Evolutionary conservation across 495 filamentous ascomycete species (phyloP), one percentile per base, ranked within the genome.

Genomic region (Aspergillus panamensis): DNA sequence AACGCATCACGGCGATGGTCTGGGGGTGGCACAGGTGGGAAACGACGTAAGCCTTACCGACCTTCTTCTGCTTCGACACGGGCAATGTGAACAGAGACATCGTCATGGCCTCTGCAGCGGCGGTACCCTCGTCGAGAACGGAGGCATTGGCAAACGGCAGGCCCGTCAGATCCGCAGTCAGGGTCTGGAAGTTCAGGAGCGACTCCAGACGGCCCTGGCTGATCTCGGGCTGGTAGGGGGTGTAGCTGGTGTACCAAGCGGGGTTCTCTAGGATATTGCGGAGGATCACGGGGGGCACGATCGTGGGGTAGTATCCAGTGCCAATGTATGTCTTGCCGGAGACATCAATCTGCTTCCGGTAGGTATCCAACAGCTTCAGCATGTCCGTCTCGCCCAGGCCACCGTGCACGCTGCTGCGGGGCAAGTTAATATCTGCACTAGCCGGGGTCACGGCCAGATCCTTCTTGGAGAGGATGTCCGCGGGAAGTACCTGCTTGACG

Each of bases 201-300:
- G 92, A 96, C 77, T 97, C 95, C 61, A 96, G 74, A 42, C 91
- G 88, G 32, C 89, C 94, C 73, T 98, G 94, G 66, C 91, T 96
- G 77, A 98, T 97, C 74, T 98, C 94, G 3, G 94, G 92, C 70
- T 98, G 94, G 72, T 98, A 98, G 25, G 94, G 94, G 0, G 94
- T 97, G 69, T 98, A 98, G 70, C 92, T 97, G 40, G 94, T 98
- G 73, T 98, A 98, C 94, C 94, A 98, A 14, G 87, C 95, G 1
- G 94, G 94, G 65, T 85, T 90, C 79, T 98, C 93, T 31, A 98
- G 77, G 8, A 97, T 81, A 69, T 98, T 98, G 64, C 94, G 82
- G 74, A 95, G 90, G 68, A 98, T 96, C 32, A 97, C 94, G 52
- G 90, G 87, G 16, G 94, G 94, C 1, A 90, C 87, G 62, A 85